A percentile compares a stretch with the other conserved stretches of the same genome.
These are phyloP conservation scores for Pachyrhizus erosus DNA, from an alignment of 306 rosid species.

Conservation along the genomic window DNA sequence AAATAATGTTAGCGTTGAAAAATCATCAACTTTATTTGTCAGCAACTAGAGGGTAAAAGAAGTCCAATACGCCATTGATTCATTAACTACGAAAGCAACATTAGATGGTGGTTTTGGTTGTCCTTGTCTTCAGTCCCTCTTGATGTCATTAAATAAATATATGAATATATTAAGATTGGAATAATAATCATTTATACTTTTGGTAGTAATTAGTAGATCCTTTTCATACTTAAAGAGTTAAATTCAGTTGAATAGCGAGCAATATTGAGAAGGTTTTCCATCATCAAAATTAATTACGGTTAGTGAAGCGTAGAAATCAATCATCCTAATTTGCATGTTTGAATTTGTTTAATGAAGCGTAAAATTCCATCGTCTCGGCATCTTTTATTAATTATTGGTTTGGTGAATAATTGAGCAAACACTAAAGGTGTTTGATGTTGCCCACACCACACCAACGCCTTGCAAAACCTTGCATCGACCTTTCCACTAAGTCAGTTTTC, in stretches of 20 bases:
- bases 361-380: neutral
- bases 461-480: conserved; percentile 35
- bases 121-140: conserved; percentile 22
- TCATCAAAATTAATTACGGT: neutral
- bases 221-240: neutral
- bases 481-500: conserved; percentile 19
- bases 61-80: conserved; percentile 42
- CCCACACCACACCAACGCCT: neutral
- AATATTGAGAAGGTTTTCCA: neutral
- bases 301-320: conserved; percentile 30
- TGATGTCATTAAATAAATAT: conserved; percentile 9
- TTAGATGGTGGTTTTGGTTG: conserved; percentile 10
- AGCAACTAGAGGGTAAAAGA: conserved; percentile 27
- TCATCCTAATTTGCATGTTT: conserved; percentile 12
- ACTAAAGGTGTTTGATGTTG: conserved; percentile 38
- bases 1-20: conserved; percentile 40
- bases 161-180: conserved; percentile 3
- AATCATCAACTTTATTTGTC: conserved; percentile 29
- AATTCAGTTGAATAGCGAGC: neutral
- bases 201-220: neutral
- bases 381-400: conserved; percentile 30
- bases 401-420: conserved; percentile 34
- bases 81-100: conserved; percentile 39
- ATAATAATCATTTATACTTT: conserved; percentile 31
- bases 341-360: conserved; percentile 29